Base-by-base conservation (phyloP, 2,329 filamentous ascomycete species). In the Bretziella fagacearum region DNA sequence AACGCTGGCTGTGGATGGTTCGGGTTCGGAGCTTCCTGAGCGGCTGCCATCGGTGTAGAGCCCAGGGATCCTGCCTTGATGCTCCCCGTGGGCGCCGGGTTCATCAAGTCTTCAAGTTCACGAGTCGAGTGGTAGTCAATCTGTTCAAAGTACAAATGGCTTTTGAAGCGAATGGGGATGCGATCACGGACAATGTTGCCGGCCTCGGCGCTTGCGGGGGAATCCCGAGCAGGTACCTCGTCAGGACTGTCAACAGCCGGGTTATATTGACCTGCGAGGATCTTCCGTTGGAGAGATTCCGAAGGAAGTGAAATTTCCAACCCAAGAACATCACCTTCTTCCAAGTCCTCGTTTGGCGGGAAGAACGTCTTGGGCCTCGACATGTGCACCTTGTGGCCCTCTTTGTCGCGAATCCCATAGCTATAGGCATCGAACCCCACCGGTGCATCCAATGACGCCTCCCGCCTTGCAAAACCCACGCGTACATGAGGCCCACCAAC, bases 351-450 rank as follows among this genome's bases (percentile, higher is more conserved):
- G 40, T 80, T 79, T 1, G 80, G 72, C 1, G 79, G 78, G 52
- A 87, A 87, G 62, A 94, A 89, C 54, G 87, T 82, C 58, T 85
- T 85, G n/a, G 87, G 86, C 42, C 89, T 78, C 53, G 87, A 95
- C 67, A 91, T 85, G 65, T 91, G 85, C 46, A 94, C 83, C 52
- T 89, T 89, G 60, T 96, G 86, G 17, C 91, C 91, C 26, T 81
- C 74, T 20, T 87, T 79, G 57, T 98, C 91, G 36, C 87, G 81
- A 49, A 96, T 75, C 39, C 84, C 89, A 59, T 96, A 96, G 58
- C 87, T 93, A 64, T 96, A 95, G 35, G 82, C 82, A 58, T 93
- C 84, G 54, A 85, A 91, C 1, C 85, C 84, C 0, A 91, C 84
- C 0, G 84, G 84, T 1, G 80, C 81, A 61, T 93, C 85, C 1